phyloP scores from a whole-genome alignment of 2,329 filamentous ascomycete genomes.

The Neofusicoccum parvum region DNA sequence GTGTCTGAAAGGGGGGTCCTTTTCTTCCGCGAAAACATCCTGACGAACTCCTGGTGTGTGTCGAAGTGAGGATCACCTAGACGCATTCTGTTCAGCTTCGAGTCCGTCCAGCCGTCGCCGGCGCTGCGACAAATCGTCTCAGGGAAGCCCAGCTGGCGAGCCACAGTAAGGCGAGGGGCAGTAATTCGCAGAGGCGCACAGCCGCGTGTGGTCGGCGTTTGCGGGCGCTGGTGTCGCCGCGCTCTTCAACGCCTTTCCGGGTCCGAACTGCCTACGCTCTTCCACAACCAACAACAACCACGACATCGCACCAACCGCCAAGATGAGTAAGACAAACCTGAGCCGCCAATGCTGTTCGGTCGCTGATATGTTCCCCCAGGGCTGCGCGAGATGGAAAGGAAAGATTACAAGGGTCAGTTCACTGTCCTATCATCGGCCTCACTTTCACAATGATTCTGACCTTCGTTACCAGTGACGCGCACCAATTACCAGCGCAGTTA shows the following conservation, averaged over 20 bases:
- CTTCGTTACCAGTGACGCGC: background rate
- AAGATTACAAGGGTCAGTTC: constrained; percentile 9
- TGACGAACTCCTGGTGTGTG: no score
- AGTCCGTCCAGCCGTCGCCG: no score
- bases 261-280: background rate
- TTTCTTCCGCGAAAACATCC: no score
- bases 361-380: background rate
- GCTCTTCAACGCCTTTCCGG: background rate
- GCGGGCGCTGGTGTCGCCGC: background rate
- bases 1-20: no score
- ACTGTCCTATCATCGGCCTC: background rate
- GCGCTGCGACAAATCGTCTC: no score
- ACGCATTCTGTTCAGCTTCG: no score
- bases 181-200: background rate
- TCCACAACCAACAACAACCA: background rate
- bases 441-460: background rate
- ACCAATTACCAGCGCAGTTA: background rate
- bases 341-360: background rate
- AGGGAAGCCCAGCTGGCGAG: no score
- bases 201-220: background rate
- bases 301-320: background rate
- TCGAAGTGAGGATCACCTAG: no score
- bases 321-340: background rate
- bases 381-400: background rate
- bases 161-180: no score